Conservation (phyloP, 2,329 filamentous ascomycete genomes). For the Lanzia echinophila region DNA sequence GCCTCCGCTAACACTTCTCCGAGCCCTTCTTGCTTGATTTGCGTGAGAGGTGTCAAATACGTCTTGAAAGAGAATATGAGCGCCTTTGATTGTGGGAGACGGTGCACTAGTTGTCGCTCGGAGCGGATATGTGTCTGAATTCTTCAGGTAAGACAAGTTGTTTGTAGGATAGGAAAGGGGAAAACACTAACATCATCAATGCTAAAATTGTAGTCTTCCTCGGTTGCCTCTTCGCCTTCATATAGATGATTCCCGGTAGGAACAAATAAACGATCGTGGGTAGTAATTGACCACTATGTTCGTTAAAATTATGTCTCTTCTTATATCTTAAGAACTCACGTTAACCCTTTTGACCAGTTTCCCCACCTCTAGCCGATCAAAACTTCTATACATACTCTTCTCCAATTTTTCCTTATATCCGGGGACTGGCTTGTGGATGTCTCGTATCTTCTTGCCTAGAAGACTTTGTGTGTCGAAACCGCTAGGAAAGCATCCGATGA, state of each 20-base stretch:
- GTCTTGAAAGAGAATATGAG: constrained; percentile 58
- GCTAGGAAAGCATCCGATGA: constrained; percentile 48
- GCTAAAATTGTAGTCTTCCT: constrained; percentile 38
- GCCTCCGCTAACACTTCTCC: constrained; percentile 47
- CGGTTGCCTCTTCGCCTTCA: constrained; percentile 29
- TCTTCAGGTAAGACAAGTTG: not conserved
- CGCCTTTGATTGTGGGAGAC: constrained; percentile 46
- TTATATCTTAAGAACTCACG: constrained; percentile 15
- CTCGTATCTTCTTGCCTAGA: constrained; percentile 42
- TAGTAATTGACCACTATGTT: constrained; percentile 39
- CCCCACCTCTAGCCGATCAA: constrained; percentile 45
- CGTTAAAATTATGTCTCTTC: not conserved
- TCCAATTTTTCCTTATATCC: constrained; percentile 50
- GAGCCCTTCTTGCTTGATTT: constrained; percentile 49
- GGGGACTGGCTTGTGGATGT: constrained; percentile 54
- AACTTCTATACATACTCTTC: constrained; percentile 56
- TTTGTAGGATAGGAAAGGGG: not conserved
- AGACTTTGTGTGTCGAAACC: constrained; percentile 53
- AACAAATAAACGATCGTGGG: constrained; percentile 34
- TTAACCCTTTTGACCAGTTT: constrained; percentile 50
- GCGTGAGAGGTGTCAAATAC: constrained; percentile 48
- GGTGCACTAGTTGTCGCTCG: constrained; percentile 56
- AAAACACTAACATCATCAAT: constrained; percentile 36
- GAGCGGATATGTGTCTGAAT: constrained; percentile 42
- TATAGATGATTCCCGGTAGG: constrained; percentile 37